Base-by-base conservation (phyloP, 1,284 basidiomycete species). In the Pseudozyma hubeiensis region DNA sequence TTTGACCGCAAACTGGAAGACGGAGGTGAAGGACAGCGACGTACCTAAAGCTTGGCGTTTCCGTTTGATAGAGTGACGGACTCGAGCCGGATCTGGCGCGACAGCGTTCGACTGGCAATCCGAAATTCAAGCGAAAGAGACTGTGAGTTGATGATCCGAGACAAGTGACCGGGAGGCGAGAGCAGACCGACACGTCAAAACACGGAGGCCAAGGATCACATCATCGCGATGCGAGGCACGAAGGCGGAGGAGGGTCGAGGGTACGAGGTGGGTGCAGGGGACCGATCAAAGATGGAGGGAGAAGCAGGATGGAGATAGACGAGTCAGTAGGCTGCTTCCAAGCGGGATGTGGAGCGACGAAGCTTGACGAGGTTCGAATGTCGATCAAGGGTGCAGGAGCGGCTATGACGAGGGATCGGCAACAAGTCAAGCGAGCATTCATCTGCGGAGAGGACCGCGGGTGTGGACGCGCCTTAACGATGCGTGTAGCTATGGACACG, bases 41-140 rank as follows among this genome's bases (percentile, higher is more conserved):
- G 24, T 53, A 61, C 58, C 51, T 55, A 55, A 58, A 43, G 55
- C 65, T 68, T 50, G 54, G 59, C 35, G 65, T 51, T 58, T 46
- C 48, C 49, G 39, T 24, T 45, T 9, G 44, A 34, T 45, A 24
- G 59, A 52, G 41, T 45, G 51, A 54, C 54, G 37, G n/a, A 39
- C 34, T 49, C 39, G 39, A 54, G 52, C 24, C 40, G 17, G 13
- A 40, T 61, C 24, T 43, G 37, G 51, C 40, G 35, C 29, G 10
- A 34, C 19, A 34, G 39, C 4, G 34, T 41, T 46, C 13, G 46
- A 47, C 63, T 48, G 56, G 51, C 52, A 52, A 49, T 31, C 53
- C 17, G 4, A 19, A 39, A 44, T 19, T 16, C 39, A 35, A 41
- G 44, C 50, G 48, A 33, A n/a, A 30, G 35, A 39, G 35, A 4